Percentiles rank a stretch among this genome's conserved stretches.
phyloP scores from a whole-genome alignment of 2,329 filamentous ascomycete species.

The Parastagonospora nodorum region DNA sequence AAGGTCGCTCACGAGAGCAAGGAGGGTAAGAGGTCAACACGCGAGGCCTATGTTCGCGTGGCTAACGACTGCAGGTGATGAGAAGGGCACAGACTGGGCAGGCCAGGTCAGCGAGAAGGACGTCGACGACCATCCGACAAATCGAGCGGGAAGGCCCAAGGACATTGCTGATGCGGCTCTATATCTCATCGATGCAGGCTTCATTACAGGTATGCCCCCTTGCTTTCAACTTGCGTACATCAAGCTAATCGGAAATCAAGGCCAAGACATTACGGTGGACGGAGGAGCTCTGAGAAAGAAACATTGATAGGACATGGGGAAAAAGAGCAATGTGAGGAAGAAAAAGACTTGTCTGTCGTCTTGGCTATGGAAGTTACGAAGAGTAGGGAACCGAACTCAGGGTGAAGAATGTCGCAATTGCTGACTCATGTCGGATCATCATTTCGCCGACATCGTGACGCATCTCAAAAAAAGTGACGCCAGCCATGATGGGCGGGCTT shows the following conservation, averaged over 20 bases:
- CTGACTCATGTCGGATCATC: neutral
- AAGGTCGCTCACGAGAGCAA: conserved; percentile 55
- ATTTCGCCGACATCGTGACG: conserved; percentile 11
- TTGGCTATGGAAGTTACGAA: neutral
- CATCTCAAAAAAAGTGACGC: conserved; percentile 9
- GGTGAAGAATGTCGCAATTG: neutral
- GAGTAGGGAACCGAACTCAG: neutral
- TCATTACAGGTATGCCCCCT: conserved; percentile 34
- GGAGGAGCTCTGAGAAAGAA: conserved; percentile 46
- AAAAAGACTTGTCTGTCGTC: neutral
- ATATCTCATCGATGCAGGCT: conserved; percentile 48
- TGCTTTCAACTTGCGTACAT: neutral
- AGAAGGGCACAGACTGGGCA: conserved; percentile 48
- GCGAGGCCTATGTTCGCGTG: neutral
- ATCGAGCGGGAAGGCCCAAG: conserved; percentile 52
- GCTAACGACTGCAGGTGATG: conserved; percentile 34
- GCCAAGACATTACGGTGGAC: conserved; percentile 45
- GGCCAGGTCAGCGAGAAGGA: conserved; percentile 47
- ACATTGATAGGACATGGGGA: conserved; percentile 10
- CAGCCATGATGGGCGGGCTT: neutral
- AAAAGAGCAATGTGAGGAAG: neutral
- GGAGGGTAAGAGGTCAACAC: conserved; percentile 24
- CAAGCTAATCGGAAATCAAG: conserved; percentile 4
- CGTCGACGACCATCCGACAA: conserved; percentile 50
- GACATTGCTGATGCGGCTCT: conserved; percentile 53